A percentile compares a stretch with the other conserved stretches of the same genome.
phyloP scores from a whole-genome alignment of 148 eudicot genomes.

The Nepenthes mirabilis region DNA sequence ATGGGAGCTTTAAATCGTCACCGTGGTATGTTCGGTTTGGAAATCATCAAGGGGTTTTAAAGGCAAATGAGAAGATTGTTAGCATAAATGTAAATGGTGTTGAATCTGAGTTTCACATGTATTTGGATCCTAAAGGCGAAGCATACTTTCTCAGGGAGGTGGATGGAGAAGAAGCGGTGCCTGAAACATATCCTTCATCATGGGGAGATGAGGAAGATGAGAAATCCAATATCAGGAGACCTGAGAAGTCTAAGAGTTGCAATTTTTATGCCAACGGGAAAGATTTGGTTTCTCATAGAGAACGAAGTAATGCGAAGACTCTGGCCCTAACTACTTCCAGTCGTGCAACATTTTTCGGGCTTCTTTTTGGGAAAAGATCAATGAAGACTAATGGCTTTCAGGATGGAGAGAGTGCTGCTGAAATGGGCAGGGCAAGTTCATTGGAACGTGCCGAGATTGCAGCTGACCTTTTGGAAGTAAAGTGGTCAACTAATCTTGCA shows the following conservation, averaged over 20 bases:
- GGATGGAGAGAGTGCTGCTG: constrained; percentile 17
- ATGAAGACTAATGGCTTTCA: constrained; percentile 22
- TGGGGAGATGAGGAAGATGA: constrained; percentile 53
- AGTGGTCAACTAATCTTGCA: constrained; percentile 79
- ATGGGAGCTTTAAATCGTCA: constrained; percentile 81
- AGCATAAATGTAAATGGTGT: constrained; percentile 61
- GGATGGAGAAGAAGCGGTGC: constrained; percentile 36
- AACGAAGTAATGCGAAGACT: constrained; percentile 24
- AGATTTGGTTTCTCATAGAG: constrained; percentile 24
- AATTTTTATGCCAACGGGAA: constrained; percentile 28
- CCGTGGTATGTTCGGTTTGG: constrained; percentile 98
- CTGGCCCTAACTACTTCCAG: constrained; percentile 24
- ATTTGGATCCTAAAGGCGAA: constrained; percentile 72
- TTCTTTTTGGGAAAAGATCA: constrained; percentile 53
- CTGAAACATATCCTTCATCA: constrained; percentile 22
- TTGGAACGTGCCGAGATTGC: constrained; percentile 87
- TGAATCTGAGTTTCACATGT: constrained; percentile 69
- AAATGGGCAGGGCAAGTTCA: constrained; percentile 25
- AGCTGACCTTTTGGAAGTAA: constrained; percentile 80
- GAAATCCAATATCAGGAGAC: constrained; percentile 20
- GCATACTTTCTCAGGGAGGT: constrained; percentile 67
- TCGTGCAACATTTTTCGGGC: constrained; percentile 42
- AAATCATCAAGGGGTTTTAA: constrained; percentile 85
- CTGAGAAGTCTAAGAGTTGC: constrained; percentile 41
- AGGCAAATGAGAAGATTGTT: constrained; percentile 62